Base-by-base conservation (phyloP, 192 early-diverging fungal genomes). In the Coemansia sp. region DNA sequence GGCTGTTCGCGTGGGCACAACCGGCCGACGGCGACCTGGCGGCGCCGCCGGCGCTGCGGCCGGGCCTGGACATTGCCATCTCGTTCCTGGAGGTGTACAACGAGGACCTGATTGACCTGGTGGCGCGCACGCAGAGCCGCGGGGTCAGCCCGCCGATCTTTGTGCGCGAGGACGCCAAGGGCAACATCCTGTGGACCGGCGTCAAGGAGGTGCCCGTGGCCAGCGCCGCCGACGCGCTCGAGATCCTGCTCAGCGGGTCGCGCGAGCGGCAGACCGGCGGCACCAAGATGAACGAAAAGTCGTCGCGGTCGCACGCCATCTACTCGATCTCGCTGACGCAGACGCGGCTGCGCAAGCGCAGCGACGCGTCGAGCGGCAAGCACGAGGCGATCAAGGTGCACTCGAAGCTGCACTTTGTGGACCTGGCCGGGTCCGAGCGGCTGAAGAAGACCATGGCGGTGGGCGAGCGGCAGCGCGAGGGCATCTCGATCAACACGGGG, bases 321-420 rank as follows among this genome's bases (percentile, higher is more conserved):
- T 99, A 96, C 74, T 87, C 88, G 0, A 84, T 99, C 5, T 88
- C 87, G 4, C 80, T 99, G 39, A 70, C 79, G 15, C 97, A 99
- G 64, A 79, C 88, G 41, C 80, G 78, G 53, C 76, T 62, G 41
- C 59, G 60, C 31, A 40, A 9, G 11, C 36, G 40, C 1, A 35
- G 43, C 8, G 35, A 27, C n/a, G 52, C 19, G 19, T 36, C 7
- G 39, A 42, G 35, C 1, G 46, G 48, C 7, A 31, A 32, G 19
- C 84, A 75, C 8, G 84, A 84, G 44, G 79, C 79, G 63, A 59
- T 87, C 12, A 72, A 78, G 4, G 65, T 90, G 11, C 80, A 79
- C 5, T 93, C 90, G 26, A 99, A 98, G 72, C 92, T 99, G 50
- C 91, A 96, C 65, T 99, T 99, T 81, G 97, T 99, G 11, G 97